These are phyloP conservation scores for Beta vulgaris DNA, from an alignment of 148 eudicot genomes.

Conservation along the genomic window DNA sequence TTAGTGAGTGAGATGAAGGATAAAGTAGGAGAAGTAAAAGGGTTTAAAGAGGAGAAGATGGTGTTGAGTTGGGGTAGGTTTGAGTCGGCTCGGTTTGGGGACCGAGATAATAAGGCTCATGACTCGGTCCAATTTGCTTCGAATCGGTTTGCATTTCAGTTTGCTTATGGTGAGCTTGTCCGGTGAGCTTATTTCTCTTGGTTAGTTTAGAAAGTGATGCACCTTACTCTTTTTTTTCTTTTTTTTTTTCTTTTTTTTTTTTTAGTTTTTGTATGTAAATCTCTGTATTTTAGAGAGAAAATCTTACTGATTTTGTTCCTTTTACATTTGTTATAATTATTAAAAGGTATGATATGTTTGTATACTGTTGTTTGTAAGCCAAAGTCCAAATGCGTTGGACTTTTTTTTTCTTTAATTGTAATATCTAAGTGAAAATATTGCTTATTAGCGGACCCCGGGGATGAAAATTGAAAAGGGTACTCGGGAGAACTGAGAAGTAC, in stretches of 20 bases:
- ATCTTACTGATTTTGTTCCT: not conserved
- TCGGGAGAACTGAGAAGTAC: too few relatives aligned
- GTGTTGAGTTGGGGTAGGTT: slow-evolving; percentile 38
- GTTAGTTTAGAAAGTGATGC: not conserved
- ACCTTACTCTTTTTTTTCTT: not conserved
- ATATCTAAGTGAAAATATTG: not conserved
- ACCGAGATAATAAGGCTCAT: slow-evolving; percentile 28
- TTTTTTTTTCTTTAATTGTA: not conserved
- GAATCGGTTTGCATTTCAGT: slow-evolving; percentile 38
- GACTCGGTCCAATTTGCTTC: slow-evolving; percentile 62
- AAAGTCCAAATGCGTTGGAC: not conserved
- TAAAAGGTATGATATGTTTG: not conserved
- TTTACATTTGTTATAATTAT: not conserved
- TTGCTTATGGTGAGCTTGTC: slow-evolving; percentile 36
- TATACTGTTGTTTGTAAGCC: not conserved
- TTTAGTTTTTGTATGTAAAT: slow-evolving; percentile 8
- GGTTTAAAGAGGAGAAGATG: slow-evolving; percentile 41
- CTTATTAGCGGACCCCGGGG: too few relatives aligned
- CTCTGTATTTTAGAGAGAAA: not conserved
- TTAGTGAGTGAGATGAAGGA: slow-evolving; percentile 50
- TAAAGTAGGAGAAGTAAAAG: slow-evolving; percentile 35
- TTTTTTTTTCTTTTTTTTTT: not conserved
- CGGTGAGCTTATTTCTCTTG: slow-evolving; percentile 5
- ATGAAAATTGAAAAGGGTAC: too few relatives aligned
- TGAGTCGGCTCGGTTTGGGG: slow-evolving; percentile 74